phyloP scores from a whole-genome alignment of 305 asterid species.

The Plantago coronopus region DNA sequence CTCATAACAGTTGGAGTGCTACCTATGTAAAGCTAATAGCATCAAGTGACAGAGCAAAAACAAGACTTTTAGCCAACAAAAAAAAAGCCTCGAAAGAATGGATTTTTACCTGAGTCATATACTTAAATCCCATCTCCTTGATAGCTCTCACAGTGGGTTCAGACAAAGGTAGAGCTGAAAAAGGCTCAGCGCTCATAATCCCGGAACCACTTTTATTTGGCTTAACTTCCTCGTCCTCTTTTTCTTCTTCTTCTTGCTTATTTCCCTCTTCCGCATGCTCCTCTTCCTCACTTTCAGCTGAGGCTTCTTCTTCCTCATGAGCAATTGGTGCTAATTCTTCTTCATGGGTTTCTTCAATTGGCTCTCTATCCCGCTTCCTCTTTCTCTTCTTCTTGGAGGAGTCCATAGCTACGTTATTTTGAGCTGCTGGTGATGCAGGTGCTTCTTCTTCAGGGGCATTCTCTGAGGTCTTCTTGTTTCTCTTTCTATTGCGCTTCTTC shows the following conservation, averaged over 20 bases:
- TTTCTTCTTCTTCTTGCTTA: neutral
- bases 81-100: neutral
- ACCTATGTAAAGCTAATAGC: too few species aligned
- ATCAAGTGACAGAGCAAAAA: neutral
- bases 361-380: constrained; percentile 19
- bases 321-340: constrained; percentile 15
- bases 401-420: constrained; percentile 9
- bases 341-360: constrained; percentile 1
- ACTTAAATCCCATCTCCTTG: constrained; percentile 61
- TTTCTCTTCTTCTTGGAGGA: constrained; percentile 10
- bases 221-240: constrained; percentile 11
- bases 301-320: too few species aligned
- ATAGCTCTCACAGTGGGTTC: constrained; percentile 68
- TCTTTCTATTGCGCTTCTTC: constrained; percentile 45
- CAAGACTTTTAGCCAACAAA: neutral
- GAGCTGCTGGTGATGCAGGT: constrained; percentile 21
- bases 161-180: constrained; percentile 45
- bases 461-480: constrained; percentile 24
- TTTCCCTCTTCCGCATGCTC: neutral
- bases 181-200: constrained; percentile 76
- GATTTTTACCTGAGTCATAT: constrained; percentile 78
- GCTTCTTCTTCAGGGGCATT: constrained; percentile 17
- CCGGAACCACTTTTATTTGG: constrained; percentile 45
- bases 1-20: too few species aligned
- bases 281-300: constrained; percentile 9